Conservation (phyloP, 2,329 filamentous ascomycete genomes). For the Orbilia quercus region DNA sequence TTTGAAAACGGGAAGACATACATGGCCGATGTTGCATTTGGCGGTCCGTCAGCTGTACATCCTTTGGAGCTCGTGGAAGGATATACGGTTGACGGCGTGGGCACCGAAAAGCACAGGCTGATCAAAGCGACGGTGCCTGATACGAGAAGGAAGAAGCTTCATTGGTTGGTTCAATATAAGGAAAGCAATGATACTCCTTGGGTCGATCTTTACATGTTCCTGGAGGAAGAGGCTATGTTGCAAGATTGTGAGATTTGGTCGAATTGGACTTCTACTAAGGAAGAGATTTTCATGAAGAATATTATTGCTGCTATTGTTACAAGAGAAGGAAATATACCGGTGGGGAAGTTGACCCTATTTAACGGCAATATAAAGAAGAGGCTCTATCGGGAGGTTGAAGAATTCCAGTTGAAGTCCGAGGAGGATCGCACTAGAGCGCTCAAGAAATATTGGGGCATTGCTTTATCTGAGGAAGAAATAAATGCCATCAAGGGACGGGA, state of each 20-base stretch:
- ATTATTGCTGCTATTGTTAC: conserved; percentile 31
- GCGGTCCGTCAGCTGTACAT: conserved; percentile 13
- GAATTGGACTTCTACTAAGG: conserved; percentile 23
- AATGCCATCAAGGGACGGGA: conserved; percentile 24
- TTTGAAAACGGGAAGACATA: conserved; percentile 32
- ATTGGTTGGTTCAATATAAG: conserved; percentile 39
- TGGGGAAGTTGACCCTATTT: conserved; percentile 37
- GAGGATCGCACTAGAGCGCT: conserved; percentile 29
- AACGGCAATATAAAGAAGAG: conserved; percentile 32
- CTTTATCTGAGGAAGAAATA: conserved; percentile 26
- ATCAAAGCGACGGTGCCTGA: conserved; percentile 32
- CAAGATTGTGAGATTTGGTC: conserved; percentile 41
- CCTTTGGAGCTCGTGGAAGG: conserved; percentile 30
- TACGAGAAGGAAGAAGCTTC: conserved; percentile 17
- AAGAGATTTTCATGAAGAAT: conserved; percentile 29
- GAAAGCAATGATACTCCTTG: not conserved
- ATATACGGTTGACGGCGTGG: conserved; percentile 16
- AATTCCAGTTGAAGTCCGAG: conserved; percentile 25
- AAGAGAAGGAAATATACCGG: conserved; percentile 25
- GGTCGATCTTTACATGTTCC: conserved; percentile 46
- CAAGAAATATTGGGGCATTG: conserved; percentile 27
- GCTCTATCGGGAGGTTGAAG: conserved; percentile 1
- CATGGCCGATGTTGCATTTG: conserved; percentile 33
- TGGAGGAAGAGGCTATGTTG: conserved; percentile 37
- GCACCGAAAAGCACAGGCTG: conserved; percentile 27